phyloP scores from a whole-genome alignment of 169 alveolate species.

The Cryptosporidium baileyi region DNA sequence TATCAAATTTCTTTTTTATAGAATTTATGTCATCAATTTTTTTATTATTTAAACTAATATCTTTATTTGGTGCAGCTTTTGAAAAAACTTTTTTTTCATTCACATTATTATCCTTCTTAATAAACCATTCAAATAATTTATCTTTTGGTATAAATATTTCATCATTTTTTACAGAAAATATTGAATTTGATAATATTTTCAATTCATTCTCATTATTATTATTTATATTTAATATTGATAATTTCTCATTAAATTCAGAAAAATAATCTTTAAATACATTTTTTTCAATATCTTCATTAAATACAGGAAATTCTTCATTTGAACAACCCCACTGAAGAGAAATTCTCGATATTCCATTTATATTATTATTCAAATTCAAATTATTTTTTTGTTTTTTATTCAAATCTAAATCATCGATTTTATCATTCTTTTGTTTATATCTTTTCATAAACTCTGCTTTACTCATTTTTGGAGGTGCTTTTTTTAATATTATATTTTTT shows the following conservation, averaged over 20 bases:
- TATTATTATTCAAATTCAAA: background rate
- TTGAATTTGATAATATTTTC: slow-evolving; percentile 1
- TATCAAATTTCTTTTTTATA: background rate
- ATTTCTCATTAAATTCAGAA: slow-evolving; percentile 30
- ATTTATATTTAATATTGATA: background rate
- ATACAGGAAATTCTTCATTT: slow-evolving; percentile 30
- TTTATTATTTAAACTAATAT: background rate
- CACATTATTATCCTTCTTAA: background rate
- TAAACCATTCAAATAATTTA: slow-evolving; percentile 53
- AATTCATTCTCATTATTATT: background rate
- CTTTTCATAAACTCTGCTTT: slow-evolving; percentile 42
- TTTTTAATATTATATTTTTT: slow-evolving; percentile 8
- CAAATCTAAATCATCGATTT: background rate
- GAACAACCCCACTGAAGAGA: slow-evolving; percentile 65
- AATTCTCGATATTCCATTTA: slow-evolving; percentile 5
- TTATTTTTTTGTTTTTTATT: background rate
- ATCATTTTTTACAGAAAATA: slow-evolving; percentile 9
- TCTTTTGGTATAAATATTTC: slow-evolving; percentile 16
- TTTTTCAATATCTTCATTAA: background rate
- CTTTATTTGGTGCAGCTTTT: background rate
- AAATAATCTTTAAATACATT: slow-evolving; percentile 12
- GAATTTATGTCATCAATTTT: background rate
- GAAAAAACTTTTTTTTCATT: background rate
- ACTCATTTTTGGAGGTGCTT: slow-evolving; percentile 57
- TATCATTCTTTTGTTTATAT: background rate